Percentiles rank a stretch among this genome's conserved stretches.
These are phyloP conservation scores for Schoenoplectus triqueter DNA, from an alignment of 202 grass and related monocot species.

Conservation along the genomic window DNA sequence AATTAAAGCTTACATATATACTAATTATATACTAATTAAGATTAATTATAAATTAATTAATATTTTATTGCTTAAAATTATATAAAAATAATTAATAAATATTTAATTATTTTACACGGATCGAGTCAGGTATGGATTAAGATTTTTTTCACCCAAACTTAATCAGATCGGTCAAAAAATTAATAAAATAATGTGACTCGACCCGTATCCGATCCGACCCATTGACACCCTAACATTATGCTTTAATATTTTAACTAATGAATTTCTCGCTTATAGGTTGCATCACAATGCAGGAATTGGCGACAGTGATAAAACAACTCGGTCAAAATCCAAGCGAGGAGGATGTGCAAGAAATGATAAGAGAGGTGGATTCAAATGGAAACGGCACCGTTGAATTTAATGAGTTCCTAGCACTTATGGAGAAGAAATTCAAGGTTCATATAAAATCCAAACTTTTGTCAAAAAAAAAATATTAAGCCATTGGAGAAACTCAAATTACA, in stretches of 20 bases:
- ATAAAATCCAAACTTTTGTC: background rate
- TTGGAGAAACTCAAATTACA: too few species aligned
- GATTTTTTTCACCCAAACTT: too few species aligned
- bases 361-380: conserved; percentile 43
- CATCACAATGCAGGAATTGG: conserved; percentile 46
- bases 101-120: too few species aligned
- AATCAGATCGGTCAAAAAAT: too few species aligned
- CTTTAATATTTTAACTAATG: background rate
- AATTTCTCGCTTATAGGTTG: conserved; percentile 20
- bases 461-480: background rate
- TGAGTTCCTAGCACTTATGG: conserved; percentile 43
- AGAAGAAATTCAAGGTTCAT: conserved; percentile 39
- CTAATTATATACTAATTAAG: too few species aligned
- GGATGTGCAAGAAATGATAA: conserved; percentile 54
- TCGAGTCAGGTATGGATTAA: too few species aligned
- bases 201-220: too few species aligned
- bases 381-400: conserved; percentile 53
- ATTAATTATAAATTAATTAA: too few species aligned
- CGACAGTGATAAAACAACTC: conserved; percentile 34
- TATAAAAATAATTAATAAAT: too few species aligned
- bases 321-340: conserved; percentile 38
- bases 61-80: too few species aligned
- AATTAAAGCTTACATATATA: too few species aligned
- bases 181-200: too few species aligned
- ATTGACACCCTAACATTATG: background rate